These are phyloP conservation scores for Psilocybe sp. DNA, from an alignment of 768 basidiomycete species.

Conservation along the genomic window DNA sequence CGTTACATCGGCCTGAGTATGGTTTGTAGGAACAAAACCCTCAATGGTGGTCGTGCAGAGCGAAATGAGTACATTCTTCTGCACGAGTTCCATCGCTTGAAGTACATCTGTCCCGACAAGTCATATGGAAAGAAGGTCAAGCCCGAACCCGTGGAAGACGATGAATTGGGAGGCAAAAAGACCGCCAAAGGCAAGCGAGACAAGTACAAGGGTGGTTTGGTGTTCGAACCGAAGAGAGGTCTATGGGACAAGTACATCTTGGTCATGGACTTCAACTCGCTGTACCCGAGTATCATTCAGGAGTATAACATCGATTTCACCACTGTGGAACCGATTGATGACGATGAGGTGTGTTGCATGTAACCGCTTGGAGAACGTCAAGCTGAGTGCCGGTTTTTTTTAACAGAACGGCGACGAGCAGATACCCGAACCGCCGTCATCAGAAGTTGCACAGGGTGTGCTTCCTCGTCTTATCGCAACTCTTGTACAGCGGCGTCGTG, in stretches of 20 bases:
- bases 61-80: slow-evolving; percentile 98
- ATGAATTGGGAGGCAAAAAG: slow-evolving; percentile 54
- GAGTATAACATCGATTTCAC: slow-evolving; percentile 99
- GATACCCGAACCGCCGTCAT: slow-evolving; percentile 83
- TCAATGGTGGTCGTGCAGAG: slow-evolving; percentile 97
- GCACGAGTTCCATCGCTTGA: slow-evolving; percentile 95
- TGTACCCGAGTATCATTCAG: slow-evolving; percentile 99
- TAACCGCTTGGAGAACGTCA: not conserved
- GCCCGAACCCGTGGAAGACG: slow-evolving; percentile 52
- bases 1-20: not conserved
- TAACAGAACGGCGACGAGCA: slow-evolving; percentile 63
- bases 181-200: slow-evolving; percentile 72
- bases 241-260: slow-evolving; percentile 96
- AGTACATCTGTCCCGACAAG: slow-evolving; percentile 97
- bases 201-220: slow-evolving; percentile 98
- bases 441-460: slow-evolving; percentile 76
- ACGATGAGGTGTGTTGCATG: slow-evolving; percentile 44
- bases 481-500: slow-evolving; percentile 83
- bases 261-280: slow-evolving; percentile 99
- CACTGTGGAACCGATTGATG: slow-evolving; percentile 76
- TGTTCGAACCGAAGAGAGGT: slow-evolving; percentile 94
- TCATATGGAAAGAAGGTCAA: slow-evolving; percentile 72
- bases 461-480: slow-evolving; percentile 98
- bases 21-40: slow-evolving; percentile 81
- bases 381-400: slow-evolving; percentile 4